Conservation (phyloP, 2,329 filamentous ascomycete species). For the Paecilomyces niveus region DNA sequence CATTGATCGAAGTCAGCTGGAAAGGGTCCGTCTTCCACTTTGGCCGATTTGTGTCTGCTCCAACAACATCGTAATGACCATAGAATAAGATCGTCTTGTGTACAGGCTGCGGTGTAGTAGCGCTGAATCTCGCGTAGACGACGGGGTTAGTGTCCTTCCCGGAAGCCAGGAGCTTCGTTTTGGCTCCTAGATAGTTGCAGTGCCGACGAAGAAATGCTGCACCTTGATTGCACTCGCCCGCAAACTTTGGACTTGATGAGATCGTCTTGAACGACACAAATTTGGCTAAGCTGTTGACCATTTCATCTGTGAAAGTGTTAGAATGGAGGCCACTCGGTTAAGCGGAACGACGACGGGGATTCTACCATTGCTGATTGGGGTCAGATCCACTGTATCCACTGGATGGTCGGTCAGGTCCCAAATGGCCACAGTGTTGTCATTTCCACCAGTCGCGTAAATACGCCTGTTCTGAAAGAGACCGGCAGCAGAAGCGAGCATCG, state of each 20-base stretch:
- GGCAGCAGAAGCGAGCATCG: slow-evolving; percentile 77
- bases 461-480: slow-evolving; percentile 62
- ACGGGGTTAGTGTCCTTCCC: slow-evolving; percentile 77
- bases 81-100: slow-evolving; percentile 92
- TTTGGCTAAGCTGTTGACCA: slow-evolving; percentile 66
- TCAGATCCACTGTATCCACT: slow-evolving; percentile 35
- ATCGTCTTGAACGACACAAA: slow-evolving; percentile 91
- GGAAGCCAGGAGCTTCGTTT: slow-evolving; percentile 83
- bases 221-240: slow-evolving; percentile 85
- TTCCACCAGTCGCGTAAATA: slow-evolving; percentile 92
- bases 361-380: slow-evolving; percentile 52
- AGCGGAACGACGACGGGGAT: not conserved
- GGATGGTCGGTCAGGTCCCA: slow-evolving; percentile 68
- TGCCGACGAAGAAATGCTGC: slow-evolving; percentile 84
- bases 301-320: slow-evolving; percentile 40
- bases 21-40: slow-evolving; percentile 90
- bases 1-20: slow-evolving; percentile 78
- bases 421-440: slow-evolving; percentile 80
- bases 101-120: slow-evolving; percentile 57
- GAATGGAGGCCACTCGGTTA: not conserved
- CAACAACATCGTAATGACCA: slow-evolving; percentile 95
- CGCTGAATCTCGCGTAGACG: slow-evolving; percentile 83
- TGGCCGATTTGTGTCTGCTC: slow-evolving; percentile 71
- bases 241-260: slow-evolving; percentile 76
- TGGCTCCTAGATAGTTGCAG: slow-evolving; percentile 85